A percentile compares a stretch with the other conserved stretches of the same genome.
Conservation (phyloP, 805 yeast genomes). For the Metschnikowia sp. region DNA sequence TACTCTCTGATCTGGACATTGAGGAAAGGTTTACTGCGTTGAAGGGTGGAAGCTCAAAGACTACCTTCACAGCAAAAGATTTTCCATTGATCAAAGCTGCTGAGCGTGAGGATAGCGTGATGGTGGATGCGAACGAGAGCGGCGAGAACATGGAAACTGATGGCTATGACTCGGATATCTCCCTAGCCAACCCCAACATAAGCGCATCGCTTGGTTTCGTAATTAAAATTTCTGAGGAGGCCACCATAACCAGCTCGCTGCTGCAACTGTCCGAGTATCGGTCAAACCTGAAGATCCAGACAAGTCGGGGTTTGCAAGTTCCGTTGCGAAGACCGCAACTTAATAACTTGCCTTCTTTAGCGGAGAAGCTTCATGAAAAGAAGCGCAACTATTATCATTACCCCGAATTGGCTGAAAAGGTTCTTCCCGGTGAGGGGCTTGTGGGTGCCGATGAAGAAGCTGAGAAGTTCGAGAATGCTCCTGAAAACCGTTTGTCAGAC, state of each 20-base stretch:
- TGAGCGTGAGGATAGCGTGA: conserved; percentile 14
- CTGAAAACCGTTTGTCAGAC: neutral
- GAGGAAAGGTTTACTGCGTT: conserved; percentile 21
- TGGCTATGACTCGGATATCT: conserved; percentile 46
- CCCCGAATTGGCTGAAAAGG: conserved; percentile 16
- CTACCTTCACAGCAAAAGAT: conserved; percentile 25
- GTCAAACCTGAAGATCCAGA: no score
- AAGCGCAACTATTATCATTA: conserved; percentile 33
- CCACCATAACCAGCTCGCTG: no score
- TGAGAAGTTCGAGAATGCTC: no score
- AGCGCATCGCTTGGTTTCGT: conserved; percentile 49
- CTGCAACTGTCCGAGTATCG: no score
- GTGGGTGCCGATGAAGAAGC: neutral
- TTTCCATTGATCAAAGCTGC: conserved; percentile 29
- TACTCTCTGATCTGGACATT: conserved; percentile 24
- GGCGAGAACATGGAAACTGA: conserved; percentile 12
- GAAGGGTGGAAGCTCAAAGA: conserved; percentile 14
- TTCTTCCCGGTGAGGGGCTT: neutral
- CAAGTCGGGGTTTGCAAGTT: conserved; percentile 27
- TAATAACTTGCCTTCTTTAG: conserved; percentile 35
- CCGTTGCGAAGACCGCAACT: conserved; percentile 45
- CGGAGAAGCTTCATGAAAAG: conserved; percentile 25
- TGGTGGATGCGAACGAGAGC: conserved; percentile 14
- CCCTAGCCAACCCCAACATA: conserved; percentile 51
- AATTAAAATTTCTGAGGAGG: conserved; percentile 36